Evolutionary conservation across 2,329 filamentous ascomycete genomes (phyloP), one percentile per base, ranked within the genome.

Genomic region (Trichoderma sp.): DNA sequence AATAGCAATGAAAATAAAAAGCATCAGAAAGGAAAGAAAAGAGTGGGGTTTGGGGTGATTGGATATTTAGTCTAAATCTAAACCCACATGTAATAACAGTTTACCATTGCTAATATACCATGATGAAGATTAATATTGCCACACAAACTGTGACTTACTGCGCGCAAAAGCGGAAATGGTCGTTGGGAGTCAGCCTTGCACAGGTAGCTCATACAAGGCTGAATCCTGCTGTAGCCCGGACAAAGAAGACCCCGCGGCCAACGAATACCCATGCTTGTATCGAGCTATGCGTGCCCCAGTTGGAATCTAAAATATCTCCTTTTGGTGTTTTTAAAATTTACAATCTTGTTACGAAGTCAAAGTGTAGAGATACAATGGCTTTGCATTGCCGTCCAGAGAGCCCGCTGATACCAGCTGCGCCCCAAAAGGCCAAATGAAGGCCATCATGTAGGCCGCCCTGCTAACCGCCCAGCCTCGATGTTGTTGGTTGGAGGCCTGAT

Each of bases 81-180:
- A 29, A n/a, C 33, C n/a, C 10, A 52, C 16, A 52, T 52, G 24
- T 59, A 21, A 67, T n/a, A 29, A 55, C 27, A 67, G 40, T 24
- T 43, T 52, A 27, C 55, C 55, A 52, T 58, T 58, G 64, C 64
- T 67, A 59, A 67, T 59, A 43, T 19, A 33, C 40, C 31, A 21
- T 56, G 57, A 59, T 52, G n/a, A 67, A 67, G 64, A 59, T 52
- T 14, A 4, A 40, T 52, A 1, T 19, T 11, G 1, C 13, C 27
- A 13, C 43, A 43, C 31, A 67, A 67, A 24, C 10, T 59, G 40
- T 67, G 55, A 67, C 8, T 10, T 35, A 11, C 10, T 59, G 29
- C 43, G 19, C n/a, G 13, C 19, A 21, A 7, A 4, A 49, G 11
- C 13, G 47, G n/a, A 49, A 24, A 4, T 49, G 47, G 47, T 3